phyloP scores from a whole-genome alignment of 208 protist species.

The Trichomonas tenax region DNA sequence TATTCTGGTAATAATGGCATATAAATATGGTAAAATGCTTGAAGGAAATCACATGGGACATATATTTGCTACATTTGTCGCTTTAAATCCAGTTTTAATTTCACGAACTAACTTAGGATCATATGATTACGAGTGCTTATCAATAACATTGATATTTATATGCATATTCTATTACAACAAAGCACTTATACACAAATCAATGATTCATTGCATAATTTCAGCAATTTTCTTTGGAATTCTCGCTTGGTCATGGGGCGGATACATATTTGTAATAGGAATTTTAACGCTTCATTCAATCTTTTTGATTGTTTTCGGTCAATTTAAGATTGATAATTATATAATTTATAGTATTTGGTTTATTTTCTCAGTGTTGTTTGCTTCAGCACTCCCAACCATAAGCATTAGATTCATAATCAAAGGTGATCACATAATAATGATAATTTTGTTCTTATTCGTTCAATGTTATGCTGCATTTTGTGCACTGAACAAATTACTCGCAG shows the following conservation, averaged over 20 bases:
- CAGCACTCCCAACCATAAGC: conserved; percentile 67
- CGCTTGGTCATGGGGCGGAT: conserved; percentile 80
- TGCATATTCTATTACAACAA: conserved; percentile 76
- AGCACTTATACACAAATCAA: conserved; percentile 56
- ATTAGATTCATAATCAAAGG: conserved; percentile 70
- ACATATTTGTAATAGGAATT: conserved; percentile 89
- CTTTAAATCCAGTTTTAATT: conserved; percentile 35
- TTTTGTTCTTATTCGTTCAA: conserved; percentile 61
- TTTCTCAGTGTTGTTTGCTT: conserved; percentile 71
- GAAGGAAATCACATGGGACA: neutral
- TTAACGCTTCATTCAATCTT: conserved; percentile 76
- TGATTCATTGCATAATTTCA: conserved; percentile 51
- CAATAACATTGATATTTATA: conserved; percentile 80
- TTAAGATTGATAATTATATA: conserved; percentile 62
- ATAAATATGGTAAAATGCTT: neutral
- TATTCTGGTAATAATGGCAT: neutral
- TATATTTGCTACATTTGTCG: neutral
- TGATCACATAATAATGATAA: conserved; percentile 75
- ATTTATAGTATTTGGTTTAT: conserved; percentile 79
- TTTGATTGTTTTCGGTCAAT: conserved; percentile 61
- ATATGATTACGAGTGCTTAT: conserved; percentile 93
- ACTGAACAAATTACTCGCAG: neutral
- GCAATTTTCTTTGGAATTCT: conserved; percentile 61
- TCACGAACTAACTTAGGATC: conserved; percentile 87
- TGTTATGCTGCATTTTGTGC: conserved; percentile 23